phyloP scores from a whole-genome alignment of 2,329 filamentous ascomycete species.

The Trichophyton verrucosum region DNA sequence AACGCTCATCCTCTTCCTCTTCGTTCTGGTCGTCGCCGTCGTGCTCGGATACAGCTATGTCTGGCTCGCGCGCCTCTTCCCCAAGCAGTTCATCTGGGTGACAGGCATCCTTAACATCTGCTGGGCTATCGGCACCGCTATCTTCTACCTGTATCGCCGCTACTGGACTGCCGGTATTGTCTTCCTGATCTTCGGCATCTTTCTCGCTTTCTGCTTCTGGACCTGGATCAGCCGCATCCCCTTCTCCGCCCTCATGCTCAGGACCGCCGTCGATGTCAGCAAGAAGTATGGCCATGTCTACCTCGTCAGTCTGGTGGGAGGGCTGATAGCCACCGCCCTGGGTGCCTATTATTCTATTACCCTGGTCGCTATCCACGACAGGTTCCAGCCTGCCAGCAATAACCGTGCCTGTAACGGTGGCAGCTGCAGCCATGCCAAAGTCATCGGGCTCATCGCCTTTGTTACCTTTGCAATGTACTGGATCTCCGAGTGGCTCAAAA shows the following conservation, averaged over 20 bases:
- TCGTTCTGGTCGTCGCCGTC: slow-evolving; percentile 38
- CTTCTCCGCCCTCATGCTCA: slow-evolving; percentile 81
- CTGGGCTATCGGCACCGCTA: slow-evolving; percentile 70
- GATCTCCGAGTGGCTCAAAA: slow-evolving; percentile 89
- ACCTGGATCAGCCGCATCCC: slow-evolving; percentile 85
- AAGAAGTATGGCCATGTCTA: slow-evolving; percentile 79
- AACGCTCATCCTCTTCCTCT: slow-evolving; percentile 68
- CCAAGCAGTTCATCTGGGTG: slow-evolving; percentile 85
- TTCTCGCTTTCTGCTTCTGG: slow-evolving; percentile 55
- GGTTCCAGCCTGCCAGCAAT: slow-evolving; percentile 52
- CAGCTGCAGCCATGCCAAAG: slow-evolving; percentile 57
- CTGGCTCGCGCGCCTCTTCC: slow-evolving; percentile 60
- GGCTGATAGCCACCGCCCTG: slow-evolving; percentile 61
- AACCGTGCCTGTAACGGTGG: slow-evolving; percentile 47
- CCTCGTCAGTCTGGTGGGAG: slow-evolving; percentile 70
- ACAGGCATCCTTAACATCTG: slow-evolving; percentile 80
- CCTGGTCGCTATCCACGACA: slow-evolving; percentile 72
- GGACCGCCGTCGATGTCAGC: slow-evolving; percentile 72
- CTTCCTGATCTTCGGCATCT: slow-evolving; percentile 26
- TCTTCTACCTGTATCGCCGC: slow-evolving; percentile 66
- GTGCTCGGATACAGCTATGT: slow-evolving; percentile 69
- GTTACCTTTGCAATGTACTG: slow-evolving; percentile 88
- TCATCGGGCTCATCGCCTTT: slow-evolving; percentile 75
- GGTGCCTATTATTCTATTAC: slow-evolving; percentile 79
- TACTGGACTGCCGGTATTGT: slow-evolving; percentile 77